A percentile compares a stretch with the other conserved stretches of the same genome.
Evolutionary conservation across 345 rosid genomes (phyloP).

Genomic region (Acer yangbiense): DNA sequence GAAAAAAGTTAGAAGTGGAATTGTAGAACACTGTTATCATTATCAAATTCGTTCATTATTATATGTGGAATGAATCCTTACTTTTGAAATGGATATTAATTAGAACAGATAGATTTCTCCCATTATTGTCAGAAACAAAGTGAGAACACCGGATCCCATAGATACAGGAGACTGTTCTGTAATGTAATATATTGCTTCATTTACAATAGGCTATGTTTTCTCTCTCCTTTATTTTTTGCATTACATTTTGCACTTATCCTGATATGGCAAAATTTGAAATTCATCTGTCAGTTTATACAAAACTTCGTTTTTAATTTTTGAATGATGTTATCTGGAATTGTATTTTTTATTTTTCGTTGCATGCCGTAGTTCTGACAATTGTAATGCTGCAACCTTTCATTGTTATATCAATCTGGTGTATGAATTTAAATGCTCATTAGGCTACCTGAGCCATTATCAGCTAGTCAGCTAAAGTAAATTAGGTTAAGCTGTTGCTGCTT

Average conservation of each 20-base stretch:
- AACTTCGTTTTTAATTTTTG: background rate
- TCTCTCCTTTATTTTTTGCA: background rate
- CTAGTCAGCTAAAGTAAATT: too few relatives aligned
- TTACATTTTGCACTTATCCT: background rate
- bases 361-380: background rate
- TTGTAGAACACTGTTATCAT: background rate
- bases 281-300: background rate
- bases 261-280: background rate
- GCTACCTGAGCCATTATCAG: too few relatives aligned
- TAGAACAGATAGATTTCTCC: background rate
- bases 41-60: background rate
- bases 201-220: background rate
- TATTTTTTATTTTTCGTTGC: too few relatives aligned
- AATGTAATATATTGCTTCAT: background rate
- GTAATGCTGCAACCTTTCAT: background rate
- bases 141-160: background rate
- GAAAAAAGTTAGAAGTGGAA: background rate
- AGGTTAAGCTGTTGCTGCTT: too few relatives aligned
- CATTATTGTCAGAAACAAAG: background rate
- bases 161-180: background rate
- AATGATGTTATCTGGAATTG: background rate
- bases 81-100: background rate
- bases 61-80: background rate
- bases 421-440: too few relatives aligned
- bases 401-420: too few relatives aligned